phyloP scores from a whole-genome alignment of 306 rosid species.

The Begonia loranthoides region DNA sequence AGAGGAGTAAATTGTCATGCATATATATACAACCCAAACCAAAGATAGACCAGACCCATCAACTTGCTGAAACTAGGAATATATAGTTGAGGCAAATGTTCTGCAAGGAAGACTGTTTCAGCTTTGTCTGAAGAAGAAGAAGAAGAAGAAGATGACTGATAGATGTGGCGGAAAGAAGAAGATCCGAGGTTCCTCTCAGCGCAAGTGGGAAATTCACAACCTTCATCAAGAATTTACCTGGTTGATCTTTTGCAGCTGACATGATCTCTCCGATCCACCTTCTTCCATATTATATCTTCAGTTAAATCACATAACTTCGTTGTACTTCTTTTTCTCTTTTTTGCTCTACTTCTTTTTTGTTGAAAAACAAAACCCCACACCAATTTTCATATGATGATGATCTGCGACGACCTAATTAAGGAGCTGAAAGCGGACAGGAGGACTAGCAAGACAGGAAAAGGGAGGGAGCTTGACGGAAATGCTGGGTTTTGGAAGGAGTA shows the following conservation, averaged over 20 bases:
- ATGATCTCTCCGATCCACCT: constrained; percentile 83
- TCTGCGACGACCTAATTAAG: no score
- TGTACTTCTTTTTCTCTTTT: constrained; percentile 6
- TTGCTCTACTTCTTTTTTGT: constrained; percentile 11
- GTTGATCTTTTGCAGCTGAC: constrained; percentile 75
- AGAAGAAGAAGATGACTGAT: not conserved
- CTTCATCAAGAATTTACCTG: constrained; percentile 45
- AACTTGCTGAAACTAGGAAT: not conserved
- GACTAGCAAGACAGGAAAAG: no score
- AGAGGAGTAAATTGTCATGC: no score
- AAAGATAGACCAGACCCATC: no score
- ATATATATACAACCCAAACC: not conserved
- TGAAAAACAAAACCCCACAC: not conserved
- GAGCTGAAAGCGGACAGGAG: no score
- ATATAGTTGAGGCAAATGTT: not conserved
- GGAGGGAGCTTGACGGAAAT: no score
- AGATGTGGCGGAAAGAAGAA: constrained; percentile 6
- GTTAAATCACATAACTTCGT: constrained; percentile 10
- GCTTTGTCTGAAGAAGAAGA: no score
- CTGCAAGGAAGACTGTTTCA: no score
- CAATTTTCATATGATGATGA: no score
- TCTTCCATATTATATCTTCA: constrained; percentile 2
- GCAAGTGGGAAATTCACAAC: constrained; percentile 46
- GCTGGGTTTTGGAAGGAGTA: no score
- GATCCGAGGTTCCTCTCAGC: constrained; percentile 99